These are phyloP conservation scores for Trichoderma cornu-damae DNA, from an alignment of 2,329 filamentous ascomycete genomes.

Conservation along the genomic window DNA sequence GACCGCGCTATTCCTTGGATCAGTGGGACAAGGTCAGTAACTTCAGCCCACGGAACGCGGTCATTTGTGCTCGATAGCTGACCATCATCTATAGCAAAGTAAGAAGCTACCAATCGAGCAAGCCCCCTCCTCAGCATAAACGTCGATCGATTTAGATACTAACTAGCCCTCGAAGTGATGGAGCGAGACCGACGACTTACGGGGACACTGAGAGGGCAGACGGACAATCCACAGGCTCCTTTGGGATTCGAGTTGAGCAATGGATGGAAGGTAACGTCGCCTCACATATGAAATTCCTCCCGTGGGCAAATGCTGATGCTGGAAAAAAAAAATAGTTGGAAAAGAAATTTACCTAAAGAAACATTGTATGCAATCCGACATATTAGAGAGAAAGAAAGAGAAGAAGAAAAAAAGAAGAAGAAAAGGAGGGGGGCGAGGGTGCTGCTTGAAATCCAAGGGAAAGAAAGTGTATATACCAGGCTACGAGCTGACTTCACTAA, in stretches of 20 bases:
- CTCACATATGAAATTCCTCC: no score
- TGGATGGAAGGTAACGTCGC: constrained; percentile 53
- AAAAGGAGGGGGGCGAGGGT: background rate
- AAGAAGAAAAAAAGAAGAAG: no score
- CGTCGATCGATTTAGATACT: background rate
- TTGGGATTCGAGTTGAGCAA: constrained; percentile 59
- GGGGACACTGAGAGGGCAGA: constrained; percentile 54
- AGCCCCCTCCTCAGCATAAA: background rate
- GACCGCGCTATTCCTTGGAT: constrained; percentile 55
- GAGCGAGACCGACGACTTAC: constrained; percentile 58
- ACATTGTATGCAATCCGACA: constrained; percentile 15
- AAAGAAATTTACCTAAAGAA: constrained; percentile 44
- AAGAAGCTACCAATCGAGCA: constrained; percentile 23
- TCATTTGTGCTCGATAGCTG: constrained; percentile 24
- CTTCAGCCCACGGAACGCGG: background rate
- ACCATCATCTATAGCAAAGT: constrained; percentile 49
- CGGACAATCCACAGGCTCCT: constrained; percentile 50
- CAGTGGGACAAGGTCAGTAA: constrained; percentile 56
- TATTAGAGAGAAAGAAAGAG: no score
- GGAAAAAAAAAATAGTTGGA: constrained; percentile 49
- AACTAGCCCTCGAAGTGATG: constrained; percentile 50
- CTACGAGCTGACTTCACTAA: background rate
- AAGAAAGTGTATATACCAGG: constrained; percentile 20
- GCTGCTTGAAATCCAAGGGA: constrained; percentile 7
- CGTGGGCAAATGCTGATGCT: constrained; percentile 5